Evolutionary conservation across 257 asterid genomes (phyloP).

Genomic region (Salvia miltiorrhiza): DNA sequence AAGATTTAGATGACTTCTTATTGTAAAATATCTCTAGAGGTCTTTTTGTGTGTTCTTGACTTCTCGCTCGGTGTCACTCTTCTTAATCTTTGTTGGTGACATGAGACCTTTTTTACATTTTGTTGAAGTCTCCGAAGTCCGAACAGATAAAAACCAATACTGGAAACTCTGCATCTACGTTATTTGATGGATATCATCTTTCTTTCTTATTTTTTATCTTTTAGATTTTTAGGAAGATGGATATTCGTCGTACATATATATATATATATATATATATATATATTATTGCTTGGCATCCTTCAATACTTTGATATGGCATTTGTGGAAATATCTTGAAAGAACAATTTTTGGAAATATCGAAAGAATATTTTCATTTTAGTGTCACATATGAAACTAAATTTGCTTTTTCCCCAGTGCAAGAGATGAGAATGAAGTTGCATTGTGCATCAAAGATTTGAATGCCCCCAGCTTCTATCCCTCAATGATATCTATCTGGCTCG

Average conservation of each 20-base stretch:
- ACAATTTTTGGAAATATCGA: no score
- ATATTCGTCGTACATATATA: not conserved
- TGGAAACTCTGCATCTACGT: not conserved
- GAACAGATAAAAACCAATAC: no score
- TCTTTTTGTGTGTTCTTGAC: not conserved
- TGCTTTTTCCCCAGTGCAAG: slow-evolving; percentile 55
- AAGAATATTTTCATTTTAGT: not conserved
- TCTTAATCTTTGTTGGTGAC: not conserved
- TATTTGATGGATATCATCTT: not conserved
- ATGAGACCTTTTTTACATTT: not conserved
- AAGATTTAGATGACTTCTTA: not conserved
- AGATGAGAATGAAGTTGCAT: slow-evolving; percentile 75
- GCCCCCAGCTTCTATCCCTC: slow-evolving; percentile 71
- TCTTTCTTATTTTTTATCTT: not conserved
- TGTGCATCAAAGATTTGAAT: slow-evolving; percentile 77
- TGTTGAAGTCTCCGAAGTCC: not conserved
- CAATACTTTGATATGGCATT: not conserved
- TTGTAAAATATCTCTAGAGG: not conserved
- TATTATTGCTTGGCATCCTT: not conserved
- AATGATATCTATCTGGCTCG: slow-evolving; percentile 79
- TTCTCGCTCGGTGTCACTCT: not conserved
- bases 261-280: no score
- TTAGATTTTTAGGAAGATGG: not conserved
- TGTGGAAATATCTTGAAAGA: not conserved
- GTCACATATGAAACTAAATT: not conserved